Base-by-base conservation (phyloP, 345 rosid genomes). In the Brassica carinata region DNA sequence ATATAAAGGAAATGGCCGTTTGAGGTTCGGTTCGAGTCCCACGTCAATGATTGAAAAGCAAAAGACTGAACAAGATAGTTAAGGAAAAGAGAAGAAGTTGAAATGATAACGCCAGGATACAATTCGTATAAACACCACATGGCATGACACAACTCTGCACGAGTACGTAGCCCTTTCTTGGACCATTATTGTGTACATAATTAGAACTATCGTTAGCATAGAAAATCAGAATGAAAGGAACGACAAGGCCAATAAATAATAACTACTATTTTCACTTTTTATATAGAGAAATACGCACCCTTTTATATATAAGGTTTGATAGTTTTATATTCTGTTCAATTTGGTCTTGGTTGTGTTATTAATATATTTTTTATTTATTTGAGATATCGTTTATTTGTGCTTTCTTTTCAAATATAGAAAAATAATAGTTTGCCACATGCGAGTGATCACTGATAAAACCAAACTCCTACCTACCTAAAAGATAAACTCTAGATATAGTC, bases 41-140 rank as follows among this genome's bases (percentile, higher is more conserved):
- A 73, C 63, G 73, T 73, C 74, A 79, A 66, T 73, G 59, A 79
- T 79, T 73, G 69, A 58, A 65, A 34, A 57, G 69, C 78, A 73
- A 58, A 55, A 36, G 5, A 34, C 26, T 19, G 9, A 17, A 14
- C 57, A 51, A 51, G 57, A 18, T 51, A 51, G 40, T 23, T 61
- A 26, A 61, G 57, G 8, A 65, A 14, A 31, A 18, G 4, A n/a
- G 17, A 23, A 51, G 17, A 78, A 53, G 9, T 72, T 66, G 29
- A 64, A 64, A 71, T 55, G 73, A 18, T 43, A 11, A 43, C 64
- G 29, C 67, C 63, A 29, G 68, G 48, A 11, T 71, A 55, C 30
- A 71, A 64, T 55, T 72, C 72, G 76, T 72, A 38, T 78, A 15
- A 18, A 61, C 31, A 34, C 62, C 82, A 45, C 78, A 59, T 79